Evolutionary conservation across 129 eudicot species (phyloP), one percentile per base, ranked within the genome.

Genomic region (Chrysanthemum seticuspe): DNA sequence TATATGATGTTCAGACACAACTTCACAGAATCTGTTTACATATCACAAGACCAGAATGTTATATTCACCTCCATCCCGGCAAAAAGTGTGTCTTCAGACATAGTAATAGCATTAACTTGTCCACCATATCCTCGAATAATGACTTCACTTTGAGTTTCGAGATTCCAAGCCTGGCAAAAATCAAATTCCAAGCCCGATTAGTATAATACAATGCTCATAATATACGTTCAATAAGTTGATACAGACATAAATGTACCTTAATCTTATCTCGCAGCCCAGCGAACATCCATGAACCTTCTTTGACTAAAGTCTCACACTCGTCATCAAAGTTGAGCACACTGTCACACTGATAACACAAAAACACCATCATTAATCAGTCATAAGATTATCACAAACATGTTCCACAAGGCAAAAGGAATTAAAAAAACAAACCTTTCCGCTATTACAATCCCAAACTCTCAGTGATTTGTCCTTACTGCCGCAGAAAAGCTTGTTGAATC

Each of bases 381-480:
- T 34, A 31, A 0, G 27, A 56, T 4, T 15, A 67, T 6, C 45
- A 49, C 0, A 4, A 11, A 61, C 2, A 47, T 5, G 19, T 71
- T 68, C 55, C 29, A 48, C 40, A 34, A 34, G 40, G 6, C 5
- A 34, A 34, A 34, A 5, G 40, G 40, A 58, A 14, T 10, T 0
- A 13, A 72, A 3, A n/a, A 80, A 56, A 56, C 74, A 15, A 23
- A 88, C 92, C 91, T 83, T 85, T 6, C 96, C 94, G 59, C 82
- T 89, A 49, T 85, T 72, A 77, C 96, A 92, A 81, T 92, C 83
- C 97, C 91, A 87, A 73, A 76, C 78, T 40, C 91, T 82, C 64
- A 89, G 7, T 45, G 87, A 71, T 58, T 74, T 77, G 49, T 89
- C 97, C 78, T 85, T 83, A 62, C 96, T 75, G 13, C 79, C 80